Conservation (phyloP, 495 filamentous ascomycete genomes). For the Xylaria telfairii region DNA sequence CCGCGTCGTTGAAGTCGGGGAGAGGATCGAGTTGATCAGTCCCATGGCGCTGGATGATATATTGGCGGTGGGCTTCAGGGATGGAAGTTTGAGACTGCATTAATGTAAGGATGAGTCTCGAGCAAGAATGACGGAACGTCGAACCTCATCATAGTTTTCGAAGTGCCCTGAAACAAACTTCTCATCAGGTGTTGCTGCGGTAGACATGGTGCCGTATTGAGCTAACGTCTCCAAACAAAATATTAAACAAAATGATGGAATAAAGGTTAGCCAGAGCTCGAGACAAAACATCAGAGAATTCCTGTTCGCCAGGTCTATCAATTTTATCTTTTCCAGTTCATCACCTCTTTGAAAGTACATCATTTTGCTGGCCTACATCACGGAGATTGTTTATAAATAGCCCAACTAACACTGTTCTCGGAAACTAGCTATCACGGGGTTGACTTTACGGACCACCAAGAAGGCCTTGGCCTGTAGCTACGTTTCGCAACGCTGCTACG, state of each 20-base stretch:
- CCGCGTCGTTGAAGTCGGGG: constrained; percentile 55
- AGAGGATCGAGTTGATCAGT: constrained; percentile 61
- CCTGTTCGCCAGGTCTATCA: background rate
- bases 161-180: background rate
- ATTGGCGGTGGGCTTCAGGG: constrained; percentile 52
- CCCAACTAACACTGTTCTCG: background rate
- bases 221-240: background rate
- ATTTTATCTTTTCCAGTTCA: background rate
- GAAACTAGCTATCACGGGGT: background rate
- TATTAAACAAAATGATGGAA: background rate
- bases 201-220: background rate
- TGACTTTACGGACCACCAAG: background rate
- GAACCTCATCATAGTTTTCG: constrained; percentile 6
- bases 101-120: background rate
- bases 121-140: background rate
- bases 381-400: constrained; percentile 2
- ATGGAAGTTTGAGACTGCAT: constrained; percentile 25
- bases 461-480: no score
- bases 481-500: no score
- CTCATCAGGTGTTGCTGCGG: background rate
- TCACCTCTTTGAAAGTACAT: background rate
- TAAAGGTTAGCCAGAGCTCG: no score
- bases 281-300: background rate
- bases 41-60: constrained; percentile 60
- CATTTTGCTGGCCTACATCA: background rate